A percentile compares a stretch with the other conserved stretches of the same genome.
phyloP scores from a whole-genome alignment of 2,329 filamentous ascomycete genomes.

The Neocucurbitaria cava region DNA sequence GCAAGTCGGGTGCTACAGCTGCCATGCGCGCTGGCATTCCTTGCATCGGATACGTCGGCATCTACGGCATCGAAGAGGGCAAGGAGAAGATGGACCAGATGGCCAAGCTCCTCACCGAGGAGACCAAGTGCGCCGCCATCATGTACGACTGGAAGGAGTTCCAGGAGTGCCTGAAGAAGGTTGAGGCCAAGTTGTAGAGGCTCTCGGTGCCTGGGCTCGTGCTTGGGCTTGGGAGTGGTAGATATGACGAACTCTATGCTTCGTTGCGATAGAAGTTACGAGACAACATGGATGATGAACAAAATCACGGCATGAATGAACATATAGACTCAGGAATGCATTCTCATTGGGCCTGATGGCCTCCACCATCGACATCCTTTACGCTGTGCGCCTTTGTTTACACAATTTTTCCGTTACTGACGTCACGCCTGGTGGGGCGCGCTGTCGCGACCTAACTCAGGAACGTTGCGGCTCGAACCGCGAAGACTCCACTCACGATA shows the following conservation, averaged over 20 bases:
- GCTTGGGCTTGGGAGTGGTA: background rate
- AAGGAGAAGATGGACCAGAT: slow-evolving; percentile 55
- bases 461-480: background rate
- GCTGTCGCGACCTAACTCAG: background rate
- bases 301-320: slow-evolving; percentile 20
- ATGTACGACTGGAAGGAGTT: slow-evolving; percentile 63
- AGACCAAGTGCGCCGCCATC: slow-evolving; percentile 56
- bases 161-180: slow-evolving; percentile 56
- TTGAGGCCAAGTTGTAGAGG: slow-evolving; percentile 50
- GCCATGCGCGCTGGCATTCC: slow-evolving; percentile 79
- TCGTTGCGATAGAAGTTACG: slow-evolving; percentile 23
- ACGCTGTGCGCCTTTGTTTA: slow-evolving; percentile 1
- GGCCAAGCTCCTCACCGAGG: slow-evolving; percentile 57
- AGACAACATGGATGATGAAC: slow-evolving; percentile 23
- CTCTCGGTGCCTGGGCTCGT: too few relatives aligned
- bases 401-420: background rate
- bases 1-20: slow-evolving; percentile 81
- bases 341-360: slow-evolving; percentile 13
- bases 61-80: slow-evolving; percentile 54
- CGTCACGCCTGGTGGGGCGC: background rate
- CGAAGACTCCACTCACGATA: background rate
- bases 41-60: slow-evolving; percentile 84
- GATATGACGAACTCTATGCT: slow-evolving; percentile 19
- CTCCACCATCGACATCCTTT: background rate
- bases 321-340: slow-evolving; percentile 27